Conservation (phyloP, 2,329 filamentous ascomycete genomes). For the Penicillium sp. region DNA sequence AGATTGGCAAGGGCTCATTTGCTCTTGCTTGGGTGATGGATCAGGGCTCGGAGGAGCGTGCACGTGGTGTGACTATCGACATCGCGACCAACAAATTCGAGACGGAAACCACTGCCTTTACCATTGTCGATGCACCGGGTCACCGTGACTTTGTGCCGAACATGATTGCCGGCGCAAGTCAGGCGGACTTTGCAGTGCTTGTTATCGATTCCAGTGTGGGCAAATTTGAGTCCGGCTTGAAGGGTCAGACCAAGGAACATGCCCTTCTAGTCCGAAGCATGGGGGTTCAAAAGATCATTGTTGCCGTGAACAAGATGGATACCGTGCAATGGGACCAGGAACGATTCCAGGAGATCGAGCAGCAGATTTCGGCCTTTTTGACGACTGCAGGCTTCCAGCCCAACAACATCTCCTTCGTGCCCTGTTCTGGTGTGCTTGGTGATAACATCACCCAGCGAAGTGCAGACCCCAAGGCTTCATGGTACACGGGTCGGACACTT, state of each 20-base stretch:
- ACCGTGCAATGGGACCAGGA: slow-evolving; percentile 79
- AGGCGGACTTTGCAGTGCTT: slow-evolving; percentile 92
- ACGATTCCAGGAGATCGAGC: slow-evolving; percentile 81
- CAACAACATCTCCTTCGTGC: slow-evolving; percentile 83
- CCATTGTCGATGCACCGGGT: slow-evolving; percentile 91
- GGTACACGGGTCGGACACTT: slow-evolving; percentile 81
- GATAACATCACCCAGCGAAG: slow-evolving; percentile 72
- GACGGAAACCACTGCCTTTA: slow-evolving; percentile 83
- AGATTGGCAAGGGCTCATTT: slow-evolving; percentile 92
- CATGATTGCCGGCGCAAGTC: slow-evolving; percentile 96
- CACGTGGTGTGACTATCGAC: slow-evolving; percentile 91
- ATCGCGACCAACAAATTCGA: slow-evolving; percentile 95
- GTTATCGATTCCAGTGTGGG: slow-evolving; percentile 90
- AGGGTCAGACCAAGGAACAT: slow-evolving; percentile 93
- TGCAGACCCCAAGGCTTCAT: slow-evolving; percentile 60
- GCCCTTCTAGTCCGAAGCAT: slow-evolving; percentile 86
- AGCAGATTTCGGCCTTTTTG: slow-evolving; percentile 82
- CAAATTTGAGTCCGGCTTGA: slow-evolving; percentile 90
- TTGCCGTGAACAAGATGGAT: slow-evolving; percentile 96
- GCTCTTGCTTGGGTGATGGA: slow-evolving; percentile 97
- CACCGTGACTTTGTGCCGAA: slow-evolving; percentile 97
- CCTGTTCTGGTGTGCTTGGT: slow-evolving; percentile 84
- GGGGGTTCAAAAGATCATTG: slow-evolving; percentile 83
- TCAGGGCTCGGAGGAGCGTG: slow-evolving; percentile 84
- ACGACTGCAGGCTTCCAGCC: slow-evolving; percentile 77